Conservation (phyloP, 495 filamentous ascomycete species). For the Xylaria telfairii region DNA sequence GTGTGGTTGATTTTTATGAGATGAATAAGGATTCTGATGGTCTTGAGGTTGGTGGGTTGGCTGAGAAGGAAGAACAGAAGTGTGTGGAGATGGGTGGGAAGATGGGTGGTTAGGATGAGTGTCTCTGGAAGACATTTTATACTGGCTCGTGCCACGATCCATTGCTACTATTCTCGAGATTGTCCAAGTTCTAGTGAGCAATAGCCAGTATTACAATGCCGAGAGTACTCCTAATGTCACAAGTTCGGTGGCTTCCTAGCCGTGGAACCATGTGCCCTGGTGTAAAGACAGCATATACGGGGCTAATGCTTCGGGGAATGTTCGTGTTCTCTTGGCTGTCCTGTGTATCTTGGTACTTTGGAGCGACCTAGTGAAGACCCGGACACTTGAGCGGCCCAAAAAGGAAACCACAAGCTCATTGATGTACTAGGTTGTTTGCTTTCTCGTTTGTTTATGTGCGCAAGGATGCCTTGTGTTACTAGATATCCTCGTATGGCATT, state of each 20-base stretch:
- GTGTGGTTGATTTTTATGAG: constrained; percentile 3
- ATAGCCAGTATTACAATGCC: neutral
- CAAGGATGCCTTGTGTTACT: neutral
- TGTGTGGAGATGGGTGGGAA: neutral
- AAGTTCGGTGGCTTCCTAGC: neutral
- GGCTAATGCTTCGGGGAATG: neutral
- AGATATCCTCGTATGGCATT: neutral
- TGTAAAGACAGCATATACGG: neutral
- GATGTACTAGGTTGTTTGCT: neutral
- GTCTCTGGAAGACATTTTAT: neutral
- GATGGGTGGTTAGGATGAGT: neutral
- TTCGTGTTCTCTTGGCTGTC: neutral
- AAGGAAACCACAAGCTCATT: neutral
- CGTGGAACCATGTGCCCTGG: neutral
- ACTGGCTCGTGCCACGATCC: neutral
- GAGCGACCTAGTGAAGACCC: neutral
- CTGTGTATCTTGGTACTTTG: neutral
- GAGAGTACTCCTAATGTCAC: neutral
- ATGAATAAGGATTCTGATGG: neutral
- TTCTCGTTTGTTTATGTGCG: constrained; percentile 2
- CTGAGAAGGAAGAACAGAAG: neutral
- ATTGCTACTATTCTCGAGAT: neutral
- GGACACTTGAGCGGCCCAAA: neutral
- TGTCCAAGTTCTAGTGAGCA: neutral
- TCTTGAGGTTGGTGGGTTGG: neutral